A percentile compares a stretch with the other conserved stretches of the same genome.
These are phyloP conservation scores for Oryza glaberrima DNA, from an alignment of 176 grass and related monocot species.

Conservation along the genomic window DNA sequence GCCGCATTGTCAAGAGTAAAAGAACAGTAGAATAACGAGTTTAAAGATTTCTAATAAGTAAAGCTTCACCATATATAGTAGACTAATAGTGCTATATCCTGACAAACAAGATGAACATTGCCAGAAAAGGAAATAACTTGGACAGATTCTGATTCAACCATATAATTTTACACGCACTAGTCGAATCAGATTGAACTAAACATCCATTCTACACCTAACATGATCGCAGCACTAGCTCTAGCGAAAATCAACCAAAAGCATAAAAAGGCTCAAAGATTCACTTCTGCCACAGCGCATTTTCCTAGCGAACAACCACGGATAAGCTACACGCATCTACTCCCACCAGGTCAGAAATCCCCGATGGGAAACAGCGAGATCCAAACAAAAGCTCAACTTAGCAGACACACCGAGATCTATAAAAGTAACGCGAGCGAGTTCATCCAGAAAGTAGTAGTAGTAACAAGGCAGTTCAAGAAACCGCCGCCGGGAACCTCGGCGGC, in stretches of 20 bases:
- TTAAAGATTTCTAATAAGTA: neutral
- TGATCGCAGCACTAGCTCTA: too few relatives aligned
- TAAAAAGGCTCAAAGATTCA: neutral
- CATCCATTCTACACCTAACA: neutral
- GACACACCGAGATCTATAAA: conserved; percentile 25
- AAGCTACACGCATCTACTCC: neutral
- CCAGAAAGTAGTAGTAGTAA: neutral
- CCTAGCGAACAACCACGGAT: neutral
- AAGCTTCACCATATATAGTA: neutral
- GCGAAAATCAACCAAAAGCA: neutral
- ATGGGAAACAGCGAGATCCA: neutral
- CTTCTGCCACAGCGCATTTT: neutral
- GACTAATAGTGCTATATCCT: too few relatives aligned
- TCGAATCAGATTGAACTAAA: neutral
- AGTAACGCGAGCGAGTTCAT: neutral
- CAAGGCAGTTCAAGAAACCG: too few relatives aligned
- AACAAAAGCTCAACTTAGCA: neutral
- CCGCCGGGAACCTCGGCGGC: neutral
- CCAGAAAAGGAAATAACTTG: neutral
- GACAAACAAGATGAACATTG: neutral
- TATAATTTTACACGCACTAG: neutral
- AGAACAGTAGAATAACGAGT: neutral
- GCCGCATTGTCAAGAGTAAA: neutral
- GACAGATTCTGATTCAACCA: neutral
- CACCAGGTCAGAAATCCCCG: neutral